phyloP scores from a whole-genome alignment of 2,329 filamentous ascomycete species.

The Sporothrix phasma region DNA sequence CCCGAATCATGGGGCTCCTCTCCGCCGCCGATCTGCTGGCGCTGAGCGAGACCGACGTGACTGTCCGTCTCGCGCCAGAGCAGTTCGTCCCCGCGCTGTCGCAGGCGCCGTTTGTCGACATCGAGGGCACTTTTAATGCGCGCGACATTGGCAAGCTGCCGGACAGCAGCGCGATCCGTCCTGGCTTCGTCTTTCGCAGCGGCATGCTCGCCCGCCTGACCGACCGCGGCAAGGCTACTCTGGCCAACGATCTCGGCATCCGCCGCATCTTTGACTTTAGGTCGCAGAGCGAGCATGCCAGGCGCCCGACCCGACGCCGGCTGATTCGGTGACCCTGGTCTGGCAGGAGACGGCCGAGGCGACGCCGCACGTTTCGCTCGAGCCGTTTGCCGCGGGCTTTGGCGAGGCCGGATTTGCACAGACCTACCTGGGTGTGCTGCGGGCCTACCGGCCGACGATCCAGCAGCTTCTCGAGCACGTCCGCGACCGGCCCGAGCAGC shows the following conservation, averaged over 20 bases:
- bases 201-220: conserved; percentile 33
- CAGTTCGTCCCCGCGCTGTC: conserved; percentile 29
- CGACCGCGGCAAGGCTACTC: conserved; percentile 28
- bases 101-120: conserved; percentile 36
- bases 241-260: conserved; percentile 31
- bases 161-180: conserved; percentile 24
- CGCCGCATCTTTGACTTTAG: conserved; percentile 43
- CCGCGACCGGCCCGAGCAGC: conserved; percentile 34
- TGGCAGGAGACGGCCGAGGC: conserved; percentile 32
- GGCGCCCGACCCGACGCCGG: conserved; percentile 35
- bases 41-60: conserved; percentile 35
- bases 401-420: conserved; percentile 35
- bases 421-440: conserved; percentile 40
- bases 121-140: conserved; percentile 41
- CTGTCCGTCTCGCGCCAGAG: conserved; percentile 29
- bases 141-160: conserved; percentile 40
- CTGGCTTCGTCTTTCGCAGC: conserved; percentile 37
- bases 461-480: conserved; percentile 38
- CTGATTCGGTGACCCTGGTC: conserved; percentile 33
- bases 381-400: conserved; percentile 34
- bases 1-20: neutral
- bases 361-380: conserved; percentile 30
- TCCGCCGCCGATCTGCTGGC: conserved; percentile 25
- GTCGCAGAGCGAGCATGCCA: conserved; percentile 33
- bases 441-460: conserved; percentile 34